Base-by-base conservation (phyloP, 768 basidiomycete genomes). In the Leccinum rimulosum region DNA sequence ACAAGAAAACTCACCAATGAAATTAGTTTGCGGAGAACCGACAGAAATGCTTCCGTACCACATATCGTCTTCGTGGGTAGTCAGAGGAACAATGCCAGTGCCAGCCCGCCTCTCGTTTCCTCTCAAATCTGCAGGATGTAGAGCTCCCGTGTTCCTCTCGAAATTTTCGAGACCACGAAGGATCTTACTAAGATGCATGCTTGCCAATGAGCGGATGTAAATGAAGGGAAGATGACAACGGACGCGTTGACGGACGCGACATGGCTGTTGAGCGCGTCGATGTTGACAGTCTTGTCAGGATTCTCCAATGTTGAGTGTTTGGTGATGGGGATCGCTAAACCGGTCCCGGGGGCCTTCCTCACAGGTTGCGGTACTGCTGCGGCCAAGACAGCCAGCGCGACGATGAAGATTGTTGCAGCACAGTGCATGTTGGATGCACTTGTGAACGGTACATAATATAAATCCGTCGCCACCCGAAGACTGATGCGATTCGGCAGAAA, bases 1-100 rank as follows among this genome's bases (percentile, higher is more conserved):
- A 14, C 2, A 15, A 7, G 49, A 17, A 15, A 22, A 10, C 30
- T 33, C 11, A 19, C 31, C 50, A 19, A 8, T 11, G 50, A 51
- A 51, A n/a, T 7, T 30, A 30, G 30, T 7, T 10, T 31, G 14
- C 15, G 50, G 50, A 27, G 9, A 61, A 7, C 61, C 67, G 4
- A 63, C 52, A 5, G 30, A 27, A 11, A 68, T 60, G 6, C 3
- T 19, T 17, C 63, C 59, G 1, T 56, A 67, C 63, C 63, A 68
- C 9, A 31, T 1, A 25, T 4, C 28, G 3, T 51, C 15, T 30
- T 30, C 28, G 28, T 30, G 28, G 28, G 8, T 30, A 4, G 38
- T 54, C 51, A 67, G 36, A 10, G 25, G 12, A 2, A 38, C 53
- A 25, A 9, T 14, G 6, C 38, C 55, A 12, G 47, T 27, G 33